Conservation (phyloP, 495 filamentous ascomycete genomes). For the Hypoxylon lenormandii region DNA sequence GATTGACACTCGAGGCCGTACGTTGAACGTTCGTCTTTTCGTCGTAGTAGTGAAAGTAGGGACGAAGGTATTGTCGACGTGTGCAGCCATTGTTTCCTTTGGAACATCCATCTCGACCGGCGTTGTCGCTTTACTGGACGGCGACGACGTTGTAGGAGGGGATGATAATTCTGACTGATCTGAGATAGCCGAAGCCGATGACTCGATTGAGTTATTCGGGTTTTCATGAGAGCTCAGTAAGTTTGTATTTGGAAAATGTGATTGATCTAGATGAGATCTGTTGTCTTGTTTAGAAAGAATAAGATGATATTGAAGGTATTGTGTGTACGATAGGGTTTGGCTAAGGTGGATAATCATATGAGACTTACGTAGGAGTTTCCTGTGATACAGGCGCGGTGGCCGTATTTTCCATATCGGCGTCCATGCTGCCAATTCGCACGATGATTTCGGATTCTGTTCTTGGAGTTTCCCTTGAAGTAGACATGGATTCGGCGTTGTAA, state of each 20-base stretch:
- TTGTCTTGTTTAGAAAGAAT: conserved; percentile 34
- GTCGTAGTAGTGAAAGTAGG: conserved; percentile 22
- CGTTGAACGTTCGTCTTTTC: conserved; percentile 61
- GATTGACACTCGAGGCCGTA: conserved; percentile 81
- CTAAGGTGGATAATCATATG: conserved; percentile 27
- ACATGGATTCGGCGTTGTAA: conserved; percentile 27
- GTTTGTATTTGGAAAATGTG: conserved; percentile 27
- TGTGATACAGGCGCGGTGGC: conserved; percentile 34
- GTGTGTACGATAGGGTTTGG: neutral
- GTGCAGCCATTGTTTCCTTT: conserved; percentile 41
- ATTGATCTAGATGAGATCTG: conserved; percentile 36
- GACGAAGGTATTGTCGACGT: neutral
- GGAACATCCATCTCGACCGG: conserved; percentile 62
- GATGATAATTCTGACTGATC: conserved; percentile 63
- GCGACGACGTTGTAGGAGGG: conserved; percentile 52
- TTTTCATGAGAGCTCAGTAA: conserved; percentile 25
- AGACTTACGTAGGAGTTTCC: conserved; percentile 45
- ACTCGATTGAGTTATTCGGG: conserved; percentile 47
- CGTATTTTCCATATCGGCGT: conserved; percentile 31
- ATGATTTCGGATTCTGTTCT: conserved; percentile 49
- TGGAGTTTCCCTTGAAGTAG: conserved; percentile 42
- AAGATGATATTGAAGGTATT: neutral
- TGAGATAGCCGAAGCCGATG: conserved; percentile 50
- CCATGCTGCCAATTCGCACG: conserved; percentile 46
- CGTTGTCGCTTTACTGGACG: conserved; percentile 69